Evolutionary conservation across 208 protist genomes (phyloP).

Genomic region (Strigomonas culicis): DNA sequence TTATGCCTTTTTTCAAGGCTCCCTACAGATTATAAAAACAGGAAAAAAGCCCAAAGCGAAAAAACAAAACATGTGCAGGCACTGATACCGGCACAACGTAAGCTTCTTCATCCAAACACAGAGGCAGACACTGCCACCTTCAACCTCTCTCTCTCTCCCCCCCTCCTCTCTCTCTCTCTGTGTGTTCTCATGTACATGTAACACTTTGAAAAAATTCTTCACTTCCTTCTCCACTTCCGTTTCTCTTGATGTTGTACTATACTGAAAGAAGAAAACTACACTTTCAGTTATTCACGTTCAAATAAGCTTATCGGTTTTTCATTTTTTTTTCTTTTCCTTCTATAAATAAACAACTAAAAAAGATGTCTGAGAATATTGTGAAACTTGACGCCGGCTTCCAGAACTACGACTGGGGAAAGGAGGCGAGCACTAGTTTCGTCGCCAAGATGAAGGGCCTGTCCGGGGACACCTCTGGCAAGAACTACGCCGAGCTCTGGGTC

Average conservation of each 20-base stretch:
- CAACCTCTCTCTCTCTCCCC: not conserved
- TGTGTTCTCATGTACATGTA: not conserved
- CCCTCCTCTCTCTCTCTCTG: not conserved
- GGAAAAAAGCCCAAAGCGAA: no score
- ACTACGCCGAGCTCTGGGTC: slow-evolving; percentile 97
- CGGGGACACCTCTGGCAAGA: slow-evolving; percentile 40
- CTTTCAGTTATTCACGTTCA: slow-evolving; percentile 1
- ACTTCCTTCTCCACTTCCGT: not conserved
- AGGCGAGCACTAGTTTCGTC: slow-evolving; percentile 73
- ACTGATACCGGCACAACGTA: no score
- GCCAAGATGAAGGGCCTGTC: slow-evolving; percentile 70
- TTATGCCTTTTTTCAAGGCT: slow-evolving; percentile 2
- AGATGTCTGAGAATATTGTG: slow-evolving; percentile 36
- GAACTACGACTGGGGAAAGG: slow-evolving; percentile 86
- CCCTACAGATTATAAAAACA: no score
- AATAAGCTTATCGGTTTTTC: not conserved
- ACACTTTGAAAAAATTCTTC: not conserved
- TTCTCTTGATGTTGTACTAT: not conserved
- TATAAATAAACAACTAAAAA: slow-evolving; percentile 2
- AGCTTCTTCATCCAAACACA: no score
- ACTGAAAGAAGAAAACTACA: not conserved
- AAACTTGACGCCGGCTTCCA: slow-evolving; percentile 67
- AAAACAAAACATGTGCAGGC: no score
- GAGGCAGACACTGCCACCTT: slow-evolving; percentile 9
- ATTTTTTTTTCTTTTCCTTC: slow-evolving; percentile 8